Base-by-base conservation (phyloP, 179 eudicot genomes). In the Amaranthus tricolor region DNA sequence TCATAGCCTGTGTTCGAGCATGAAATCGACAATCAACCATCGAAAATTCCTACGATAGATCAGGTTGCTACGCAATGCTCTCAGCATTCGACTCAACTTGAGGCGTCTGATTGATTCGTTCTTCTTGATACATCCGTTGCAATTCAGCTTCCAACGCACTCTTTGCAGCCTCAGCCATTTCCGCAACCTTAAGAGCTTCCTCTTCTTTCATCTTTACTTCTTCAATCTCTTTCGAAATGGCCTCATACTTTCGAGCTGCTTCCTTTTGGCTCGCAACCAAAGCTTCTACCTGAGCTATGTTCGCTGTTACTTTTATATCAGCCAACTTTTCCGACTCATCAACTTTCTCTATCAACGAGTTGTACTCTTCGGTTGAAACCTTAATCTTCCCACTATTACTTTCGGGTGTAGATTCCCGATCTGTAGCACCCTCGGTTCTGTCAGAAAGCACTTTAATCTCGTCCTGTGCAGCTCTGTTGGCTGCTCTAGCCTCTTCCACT, bases 141-240 rank as follows among this genome's bases (percentile, higher is more conserved):
- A 93, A 79, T 70, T 91, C 98, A 40, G 76, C 82, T 68, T 93
- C 94, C 45, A 94, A 86, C 15, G 80, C 89, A 70, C 16, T 70
- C 64, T 82, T 86, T 6, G 94, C 96, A 3, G 89, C 85, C 59
- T 87, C 88, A 1, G 89, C 93, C 89, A 85, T 86, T 64, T 94
- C 90, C 5, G 89, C 91, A 79, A 80, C 82, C 87, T 84, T 92
- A 62, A 92, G 66, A 49, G 94, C 97, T 15, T 89, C 97, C 59
- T 79, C 88, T 57, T 89, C 89, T 12, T 90, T 91, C 54, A 74
- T 84, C 82, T 89, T 86, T 12, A 86, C 73, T 21, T 86, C 88
- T 71, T 89, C 87, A 5, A 89, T 85, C 78, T 91, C 97, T 73
- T 85, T 84, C 48, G 83, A 77, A 61, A 75, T 82, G n/a, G 78